phyloP scores from a whole-genome alignment of 2,329 filamentous ascomycete species.

The Nemania diffusa region DNA sequence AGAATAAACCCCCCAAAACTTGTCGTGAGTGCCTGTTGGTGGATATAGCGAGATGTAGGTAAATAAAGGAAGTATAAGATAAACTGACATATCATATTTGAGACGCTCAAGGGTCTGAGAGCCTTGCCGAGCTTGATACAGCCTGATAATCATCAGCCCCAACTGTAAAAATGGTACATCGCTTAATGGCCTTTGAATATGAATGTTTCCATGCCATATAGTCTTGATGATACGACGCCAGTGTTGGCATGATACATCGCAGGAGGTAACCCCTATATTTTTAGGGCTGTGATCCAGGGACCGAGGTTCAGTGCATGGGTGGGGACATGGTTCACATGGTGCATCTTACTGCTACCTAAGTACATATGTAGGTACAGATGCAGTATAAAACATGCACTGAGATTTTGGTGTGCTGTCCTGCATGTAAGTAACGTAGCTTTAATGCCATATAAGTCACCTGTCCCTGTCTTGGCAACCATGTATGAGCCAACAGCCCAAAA shows the following conservation, averaged over 20 bases:
- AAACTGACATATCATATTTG: not conserved
- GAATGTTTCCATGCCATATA: not conserved
- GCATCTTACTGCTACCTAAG: not conserved
- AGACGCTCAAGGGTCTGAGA: not conserved
- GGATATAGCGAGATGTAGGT: not conserved
- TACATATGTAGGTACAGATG: not conserved
- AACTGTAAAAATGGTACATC: not conserved
- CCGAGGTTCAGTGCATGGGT: not conserved
- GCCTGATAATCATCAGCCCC: constrained; percentile 8
- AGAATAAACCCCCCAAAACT: not conserved
- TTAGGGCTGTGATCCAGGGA: not conserved
- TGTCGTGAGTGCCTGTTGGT: not conserved
- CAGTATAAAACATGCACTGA: not conserved
- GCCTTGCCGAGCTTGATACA: constrained; percentile 5
- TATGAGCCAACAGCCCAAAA: not conserved
- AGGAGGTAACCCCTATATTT: not conserved
- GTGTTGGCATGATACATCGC: not conserved
- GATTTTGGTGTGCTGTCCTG: constrained; percentile 4
- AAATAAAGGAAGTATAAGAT: not conserved
- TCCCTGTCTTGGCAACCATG: constrained; percentile 5
- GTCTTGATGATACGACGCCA: not conserved
- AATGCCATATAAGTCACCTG: not conserved
- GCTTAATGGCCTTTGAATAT: not conserved
- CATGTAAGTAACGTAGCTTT: not conserved
- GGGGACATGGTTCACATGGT: not conserved